Conservation (phyloP, 495 filamentous ascomycete genomes). For the Amorphotheca resinae region DNA sequence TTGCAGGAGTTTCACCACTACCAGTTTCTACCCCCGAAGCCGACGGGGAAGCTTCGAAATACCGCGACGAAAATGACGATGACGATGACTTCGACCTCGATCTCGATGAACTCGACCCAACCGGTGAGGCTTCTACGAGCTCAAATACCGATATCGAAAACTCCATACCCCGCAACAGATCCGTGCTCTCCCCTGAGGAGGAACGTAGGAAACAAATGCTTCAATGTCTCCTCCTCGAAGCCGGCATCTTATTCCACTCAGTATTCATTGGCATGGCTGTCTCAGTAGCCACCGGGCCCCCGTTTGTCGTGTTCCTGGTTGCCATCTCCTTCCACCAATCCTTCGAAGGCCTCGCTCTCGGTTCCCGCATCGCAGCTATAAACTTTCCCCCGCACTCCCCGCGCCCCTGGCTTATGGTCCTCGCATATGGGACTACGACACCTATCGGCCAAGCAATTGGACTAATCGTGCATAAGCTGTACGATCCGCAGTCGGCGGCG, state of each 20-base stretch:
- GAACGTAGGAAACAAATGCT: constrained; percentile 51
- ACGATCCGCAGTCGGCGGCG: constrained; percentile 69
- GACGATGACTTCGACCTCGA: constrained; percentile 39
- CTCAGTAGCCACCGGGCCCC: constrained; percentile 65
- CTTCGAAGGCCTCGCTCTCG: constrained; percentile 65
- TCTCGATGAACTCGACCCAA: constrained; percentile 37
- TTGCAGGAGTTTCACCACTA: constrained; percentile 35
- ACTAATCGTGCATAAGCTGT: constrained; percentile 65
- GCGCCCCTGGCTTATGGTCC: constrained; percentile 87
- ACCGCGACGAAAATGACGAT: constrained; percentile 23
- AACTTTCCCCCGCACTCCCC: constrained; percentile 39
- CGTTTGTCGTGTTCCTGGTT: constrained; percentile 67
- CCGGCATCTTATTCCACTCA: constrained; percentile 77
- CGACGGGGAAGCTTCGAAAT: constrained; percentile 6
- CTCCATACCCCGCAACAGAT: background rate
- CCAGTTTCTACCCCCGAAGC: constrained; percentile 27
- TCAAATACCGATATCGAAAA: constrained; percentile 3
- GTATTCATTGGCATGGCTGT: constrained; percentile 86
- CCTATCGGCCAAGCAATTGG: constrained; percentile 87
- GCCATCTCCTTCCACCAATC: constrained; percentile 74
- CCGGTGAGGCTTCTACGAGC: constrained; percentile 7
- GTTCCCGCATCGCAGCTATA: constrained; percentile 57
- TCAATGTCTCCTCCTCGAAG: constrained; percentile 70
- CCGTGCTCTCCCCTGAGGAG: constrained; percentile 24
- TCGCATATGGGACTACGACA: constrained; percentile 85